phyloP scores from a whole-genome alignment of 345 rosid species.

The Melastoma malabathricum region DNA sequence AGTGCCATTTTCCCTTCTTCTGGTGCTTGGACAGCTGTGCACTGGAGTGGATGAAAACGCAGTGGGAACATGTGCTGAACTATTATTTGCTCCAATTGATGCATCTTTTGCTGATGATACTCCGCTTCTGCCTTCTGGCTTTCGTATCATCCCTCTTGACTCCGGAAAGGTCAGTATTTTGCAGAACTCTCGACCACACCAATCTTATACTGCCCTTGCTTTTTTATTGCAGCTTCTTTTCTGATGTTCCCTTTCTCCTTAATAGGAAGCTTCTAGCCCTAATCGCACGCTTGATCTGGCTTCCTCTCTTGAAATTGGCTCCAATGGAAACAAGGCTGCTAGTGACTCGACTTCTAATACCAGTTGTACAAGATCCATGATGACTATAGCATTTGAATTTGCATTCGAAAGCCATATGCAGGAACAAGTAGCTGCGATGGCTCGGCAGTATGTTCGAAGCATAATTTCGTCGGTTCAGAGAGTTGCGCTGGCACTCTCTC shows the following conservation, averaged over 20 bases:
- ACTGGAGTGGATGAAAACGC: slow-evolving; percentile 97
- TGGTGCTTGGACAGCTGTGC: slow-evolving; percentile 43
- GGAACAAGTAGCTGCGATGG: slow-evolving; percentile 94
- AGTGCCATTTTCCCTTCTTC: neutral
- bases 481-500: slow-evolving; percentile 94
- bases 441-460: slow-evolving; percentile 89
- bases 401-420: slow-evolving; percentile 99
- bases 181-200: no score
- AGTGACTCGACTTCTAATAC: slow-evolving; percentile 43
- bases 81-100: slow-evolving; percentile 94
- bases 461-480: slow-evolving; percentile 95
- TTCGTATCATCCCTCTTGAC: slow-evolving; percentile 96
- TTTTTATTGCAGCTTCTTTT: slow-evolving; percentile 4
- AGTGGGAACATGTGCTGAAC: slow-evolving; percentile 90
- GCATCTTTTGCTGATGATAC: slow-evolving; percentile 98
- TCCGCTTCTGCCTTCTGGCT: slow-evolving; percentile 92
- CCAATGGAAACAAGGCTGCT: slow-evolving; percentile 59
- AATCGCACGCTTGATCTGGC: slow-evolving; percentile 98
- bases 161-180: slow-evolving; percentile 56
- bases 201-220: no score
- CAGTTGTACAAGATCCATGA: slow-evolving; percentile 72
- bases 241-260: slow-evolving; percentile 2
- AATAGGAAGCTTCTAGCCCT: slow-evolving; percentile 89
- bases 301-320: slow-evolving; percentile 87
- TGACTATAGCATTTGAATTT: slow-evolving; percentile 96